Evolutionary conservation across 768 basidiomycete genomes (phyloP).

Genomic region (Amanita rubescens): DNA sequence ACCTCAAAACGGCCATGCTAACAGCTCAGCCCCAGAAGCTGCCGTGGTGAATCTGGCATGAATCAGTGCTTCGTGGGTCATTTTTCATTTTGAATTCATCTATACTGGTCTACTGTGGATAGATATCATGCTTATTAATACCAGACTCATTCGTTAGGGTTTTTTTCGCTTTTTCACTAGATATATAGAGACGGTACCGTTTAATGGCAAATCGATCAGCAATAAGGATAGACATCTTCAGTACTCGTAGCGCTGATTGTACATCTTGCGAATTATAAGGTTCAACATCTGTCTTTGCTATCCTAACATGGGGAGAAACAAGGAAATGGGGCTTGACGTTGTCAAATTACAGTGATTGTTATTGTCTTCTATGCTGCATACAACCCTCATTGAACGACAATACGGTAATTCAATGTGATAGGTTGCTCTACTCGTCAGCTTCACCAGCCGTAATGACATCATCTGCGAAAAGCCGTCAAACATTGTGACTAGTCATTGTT

Average conservation of each 20-base stretch:
- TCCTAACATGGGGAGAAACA: no score
- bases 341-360: background rate
- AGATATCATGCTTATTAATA: no score
- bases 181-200: no score
- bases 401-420: background rate
- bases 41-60: background rate
- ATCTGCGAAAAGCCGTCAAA: slow-evolving; percentile 35
- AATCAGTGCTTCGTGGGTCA: slow-evolving; percentile 42
- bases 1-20: slow-evolving; percentile 1
- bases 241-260: no score
- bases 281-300: no score
- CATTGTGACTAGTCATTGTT: background rate
- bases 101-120: no score
- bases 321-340: background rate
- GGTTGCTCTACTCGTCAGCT: slow-evolving; percentile 48
- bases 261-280: no score
- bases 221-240: no score
- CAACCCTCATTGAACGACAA: background rate
- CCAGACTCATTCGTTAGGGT: no score
- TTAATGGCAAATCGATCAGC: no score
- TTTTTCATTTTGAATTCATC: slow-evolving; percentile 34
- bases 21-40: slow-evolving; percentile 15
- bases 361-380: background rate
- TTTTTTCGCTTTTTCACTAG: no score
- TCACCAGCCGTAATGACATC: slow-evolving; percentile 74